phyloP scores from a whole-genome alignment of 352 stramenopile species.

The Blastocystis sp. region DNA sequence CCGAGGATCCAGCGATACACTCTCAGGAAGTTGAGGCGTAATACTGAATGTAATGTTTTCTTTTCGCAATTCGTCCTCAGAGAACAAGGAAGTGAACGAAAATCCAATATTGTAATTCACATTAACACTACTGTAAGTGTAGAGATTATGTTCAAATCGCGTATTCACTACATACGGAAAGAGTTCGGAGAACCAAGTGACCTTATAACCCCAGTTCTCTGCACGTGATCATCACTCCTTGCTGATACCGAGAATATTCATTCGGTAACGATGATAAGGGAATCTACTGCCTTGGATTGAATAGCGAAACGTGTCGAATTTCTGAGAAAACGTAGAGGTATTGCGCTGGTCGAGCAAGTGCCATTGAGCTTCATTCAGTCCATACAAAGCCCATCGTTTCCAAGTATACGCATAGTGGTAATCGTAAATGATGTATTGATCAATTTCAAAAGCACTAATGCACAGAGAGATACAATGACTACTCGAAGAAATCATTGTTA shows the following conservation, averaged over 20 bases:
- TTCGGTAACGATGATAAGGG: not conserved
- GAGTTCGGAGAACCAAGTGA: slow-evolving; percentile 36
- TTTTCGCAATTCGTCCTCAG: not conserved
- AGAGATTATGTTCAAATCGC: not conserved
- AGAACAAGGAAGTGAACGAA: not conserved
- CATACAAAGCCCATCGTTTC: not conserved
- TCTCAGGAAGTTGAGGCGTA: not conserved
- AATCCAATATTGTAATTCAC: not conserved
- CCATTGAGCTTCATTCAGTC: not conserved
- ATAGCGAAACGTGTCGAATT: not conserved
- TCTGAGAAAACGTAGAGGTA: not conserved
- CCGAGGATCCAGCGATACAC: not conserved
- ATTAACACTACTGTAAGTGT: not conserved
- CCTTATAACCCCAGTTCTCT: not conserved
- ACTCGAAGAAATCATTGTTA: slow-evolving; percentile 29
- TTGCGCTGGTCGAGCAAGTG: not conserved
- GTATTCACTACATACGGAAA: not conserved
- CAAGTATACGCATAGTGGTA: not conserved
- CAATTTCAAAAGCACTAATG: not conserved
- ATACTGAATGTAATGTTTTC: not conserved
- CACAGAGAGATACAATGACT: not conserved
- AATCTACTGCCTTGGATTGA: not conserved
- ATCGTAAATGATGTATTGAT: not conserved
- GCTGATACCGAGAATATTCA: not conserved
- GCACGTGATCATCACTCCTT: not conserved